phyloP scores from a whole-genome alignment of 768 basidiomycete genomes.

The Leccinellum rugosiceps region DNA sequence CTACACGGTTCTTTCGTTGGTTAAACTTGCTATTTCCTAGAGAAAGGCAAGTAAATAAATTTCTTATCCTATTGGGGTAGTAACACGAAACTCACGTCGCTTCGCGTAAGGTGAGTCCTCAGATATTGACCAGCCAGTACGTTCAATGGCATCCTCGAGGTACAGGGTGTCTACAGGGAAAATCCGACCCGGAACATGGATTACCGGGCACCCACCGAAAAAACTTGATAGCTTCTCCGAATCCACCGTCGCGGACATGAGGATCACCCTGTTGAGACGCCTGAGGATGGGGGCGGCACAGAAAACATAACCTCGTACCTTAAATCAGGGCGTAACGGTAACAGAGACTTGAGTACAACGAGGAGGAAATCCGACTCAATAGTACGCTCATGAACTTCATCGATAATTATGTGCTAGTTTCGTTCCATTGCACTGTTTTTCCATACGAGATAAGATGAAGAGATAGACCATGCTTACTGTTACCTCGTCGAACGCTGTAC shows the following conservation, averaged over 20 bases:
- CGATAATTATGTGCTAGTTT: slow-evolving; percentile 85
- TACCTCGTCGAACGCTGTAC: slow-evolving; percentile 88
- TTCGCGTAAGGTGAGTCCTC: slow-evolving; percentile 81
- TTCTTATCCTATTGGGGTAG: neutral
- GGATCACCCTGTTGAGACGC: slow-evolving; percentile 58
- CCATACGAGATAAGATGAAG: neutral
- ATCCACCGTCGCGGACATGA: slow-evolving; percentile 97
- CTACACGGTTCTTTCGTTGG: slow-evolving; percentile 55
- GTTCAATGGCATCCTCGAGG: slow-evolving; percentile 89
- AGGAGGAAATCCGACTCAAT: slow-evolving; percentile 98
- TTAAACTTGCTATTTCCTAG: slow-evolving; percentile 64
- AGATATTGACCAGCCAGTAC: slow-evolving; percentile 71
- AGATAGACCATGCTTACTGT: slow-evolving; percentile 56
- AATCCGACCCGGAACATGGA: slow-evolving; percentile 90
- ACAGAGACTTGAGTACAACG: slow-evolving; percentile 84
- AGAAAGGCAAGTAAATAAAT: slow-evolving; percentile 2
- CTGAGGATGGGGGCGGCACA: slow-evolving; percentile 2
- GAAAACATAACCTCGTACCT: slow-evolving; percentile 49
- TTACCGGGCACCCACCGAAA: slow-evolving; percentile 81
- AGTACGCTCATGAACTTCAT: slow-evolving; percentile 96
- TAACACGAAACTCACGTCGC: slow-evolving; percentile 46
- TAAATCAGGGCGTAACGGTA: slow-evolving; percentile 75
- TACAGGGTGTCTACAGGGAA: slow-evolving; percentile 87
- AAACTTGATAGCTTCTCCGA: slow-evolving; percentile 84
- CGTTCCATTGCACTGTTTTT: neutral